Evolutionary conservation across 495 filamentous ascomycete species (phyloP).

Genomic region (Penicillium salamii): DNA sequence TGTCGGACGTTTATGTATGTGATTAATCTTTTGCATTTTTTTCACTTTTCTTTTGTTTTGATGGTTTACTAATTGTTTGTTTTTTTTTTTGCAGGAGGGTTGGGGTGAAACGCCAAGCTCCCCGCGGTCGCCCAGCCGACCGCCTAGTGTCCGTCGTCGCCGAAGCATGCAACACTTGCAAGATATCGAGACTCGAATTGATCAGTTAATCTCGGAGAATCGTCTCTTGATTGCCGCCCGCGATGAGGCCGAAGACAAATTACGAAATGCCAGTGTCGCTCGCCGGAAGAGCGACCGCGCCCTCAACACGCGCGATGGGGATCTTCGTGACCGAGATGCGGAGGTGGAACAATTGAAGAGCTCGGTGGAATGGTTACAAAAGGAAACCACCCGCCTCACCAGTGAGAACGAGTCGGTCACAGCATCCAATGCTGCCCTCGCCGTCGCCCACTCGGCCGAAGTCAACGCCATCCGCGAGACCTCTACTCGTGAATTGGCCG

Average conservation of each 20-base stretch:
- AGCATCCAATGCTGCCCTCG: slow-evolving; percentile 65
- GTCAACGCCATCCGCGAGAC: slow-evolving; percentile 52
- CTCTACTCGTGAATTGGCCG: slow-evolving; percentile 59
- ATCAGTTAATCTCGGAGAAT: slow-evolving; percentile 80
- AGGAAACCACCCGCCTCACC: slow-evolving; percentile 70
- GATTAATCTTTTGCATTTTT: slow-evolving; percentile 14
- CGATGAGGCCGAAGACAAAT: slow-evolving; percentile 59
- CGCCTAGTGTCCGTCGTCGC: slow-evolving; percentile 90
- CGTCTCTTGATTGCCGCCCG: slow-evolving; percentile 70
- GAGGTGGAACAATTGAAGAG: slow-evolving; percentile 78
- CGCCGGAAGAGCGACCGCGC: slow-evolving; percentile 54
- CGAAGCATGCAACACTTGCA: slow-evolving; percentile 91
- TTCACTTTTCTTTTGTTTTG: slow-evolving; percentile 18
- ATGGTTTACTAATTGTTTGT: slow-evolving; percentile 24
- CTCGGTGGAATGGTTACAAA: slow-evolving; percentile 73
- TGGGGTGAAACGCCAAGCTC: slow-evolving; percentile 90
- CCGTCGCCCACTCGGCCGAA: slow-evolving; percentile 64
- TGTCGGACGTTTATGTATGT: slow-evolving; percentile 95
- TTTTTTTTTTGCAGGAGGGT: slow-evolving; percentile 76
- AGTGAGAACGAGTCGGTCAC: slow-evolving; percentile 72
- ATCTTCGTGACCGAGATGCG: slow-evolving; percentile 60
- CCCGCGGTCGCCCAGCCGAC: slow-evolving; percentile 89
- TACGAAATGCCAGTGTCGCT: slow-evolving; percentile 56
- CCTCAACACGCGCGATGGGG: slow-evolving; percentile 52
- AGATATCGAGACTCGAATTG: slow-evolving; percentile 73